A percentile compares a stretch with the other conserved stretches of the same genome.
Evolutionary conservation across 1,139 yeast genomes (phyloP).

Genomic region (Blastobotrys proliferans): DNA sequence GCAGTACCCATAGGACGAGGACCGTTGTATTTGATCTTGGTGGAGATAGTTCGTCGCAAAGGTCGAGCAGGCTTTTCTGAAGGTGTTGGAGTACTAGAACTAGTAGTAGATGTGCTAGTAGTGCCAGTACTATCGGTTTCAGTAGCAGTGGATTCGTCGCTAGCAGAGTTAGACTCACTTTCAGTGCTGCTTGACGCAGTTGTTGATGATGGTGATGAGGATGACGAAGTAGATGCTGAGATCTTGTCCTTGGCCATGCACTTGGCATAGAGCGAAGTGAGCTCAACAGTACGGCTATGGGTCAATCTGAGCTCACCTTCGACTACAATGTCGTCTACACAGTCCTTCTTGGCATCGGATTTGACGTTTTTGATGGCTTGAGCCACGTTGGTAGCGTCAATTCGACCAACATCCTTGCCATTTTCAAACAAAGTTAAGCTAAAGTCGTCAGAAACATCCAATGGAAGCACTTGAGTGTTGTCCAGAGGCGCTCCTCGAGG

Average conservation of each 20-base stretch:
- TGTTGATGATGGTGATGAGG: constrained; percentile 9
- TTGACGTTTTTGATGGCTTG: constrained; percentile 23
- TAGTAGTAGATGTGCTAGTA: constrained; percentile 11
- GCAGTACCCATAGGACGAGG: constrained; percentile 33
- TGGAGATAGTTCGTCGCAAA: constrained; percentile 17
- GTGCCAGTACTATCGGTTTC: constrained; percentile 6
- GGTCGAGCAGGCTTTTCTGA: constrained; percentile 16
- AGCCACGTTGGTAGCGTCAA: constrained; percentile 28
- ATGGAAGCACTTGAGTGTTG: constrained; percentile 18
- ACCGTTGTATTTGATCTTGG: constrained; percentile 24
- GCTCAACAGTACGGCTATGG: constrained; percentile 28
- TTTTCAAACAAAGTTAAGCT: constrained; percentile 52
- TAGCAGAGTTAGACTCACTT: constrained; percentile 8
- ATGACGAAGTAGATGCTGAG: constrained; percentile 2
- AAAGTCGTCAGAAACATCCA: constrained; percentile 30
- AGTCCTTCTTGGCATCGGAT: constrained; percentile 23
- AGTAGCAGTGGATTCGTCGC: not conserved
- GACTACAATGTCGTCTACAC: constrained; percentile 23
- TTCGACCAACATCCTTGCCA: constrained; percentile 44
- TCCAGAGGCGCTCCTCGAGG: constrained; percentile 32
- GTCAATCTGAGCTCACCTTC: constrained; percentile 27
- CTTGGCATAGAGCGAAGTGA: constrained; percentile 21
- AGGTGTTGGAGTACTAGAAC: constrained; percentile 9
- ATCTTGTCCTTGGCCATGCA: constrained; percentile 18
- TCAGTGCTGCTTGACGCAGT: constrained; percentile 1